Evolutionary conservation across 441 rosid genomes (phyloP).

Genomic region (Populus hybrid): DNA sequence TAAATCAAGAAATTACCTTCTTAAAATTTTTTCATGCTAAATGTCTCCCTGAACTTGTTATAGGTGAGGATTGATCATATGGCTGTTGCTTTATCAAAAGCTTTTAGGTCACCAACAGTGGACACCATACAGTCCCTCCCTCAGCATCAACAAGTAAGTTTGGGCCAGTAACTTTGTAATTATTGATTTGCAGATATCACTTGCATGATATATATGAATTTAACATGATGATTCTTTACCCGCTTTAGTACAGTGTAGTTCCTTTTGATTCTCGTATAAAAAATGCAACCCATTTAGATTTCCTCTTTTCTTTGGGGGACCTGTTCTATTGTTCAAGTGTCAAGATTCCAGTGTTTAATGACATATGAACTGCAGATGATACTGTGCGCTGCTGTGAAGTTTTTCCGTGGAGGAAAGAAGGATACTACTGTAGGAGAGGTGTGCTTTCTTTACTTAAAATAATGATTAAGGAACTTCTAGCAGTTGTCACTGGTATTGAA

Average conservation of each 20-base stretch:
- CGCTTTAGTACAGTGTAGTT: background rate
- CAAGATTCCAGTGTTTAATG: background rate
- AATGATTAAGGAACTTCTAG: too few species aligned
- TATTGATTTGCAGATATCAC: background rate
- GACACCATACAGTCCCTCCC: constrained; percentile 92
- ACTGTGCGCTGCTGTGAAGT: constrained; percentile 78
- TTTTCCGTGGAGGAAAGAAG: constrained; percentile 77
- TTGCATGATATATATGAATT: background rate
- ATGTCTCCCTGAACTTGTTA: constrained; percentile 6
- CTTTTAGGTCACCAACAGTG: constrained; percentile 68
- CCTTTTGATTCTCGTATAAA: background rate
- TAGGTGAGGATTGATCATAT: constrained; percentile 88
- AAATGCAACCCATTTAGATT: background rate
- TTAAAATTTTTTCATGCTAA: background rate
- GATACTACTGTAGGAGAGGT: background rate
- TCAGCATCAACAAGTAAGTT: constrained; percentile 91
- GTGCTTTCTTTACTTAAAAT: too few species aligned
- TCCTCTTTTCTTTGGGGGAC: background rate
- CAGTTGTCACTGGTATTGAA: too few species aligned
- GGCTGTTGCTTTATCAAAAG: constrained; percentile 79
- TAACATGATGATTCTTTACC: background rate
- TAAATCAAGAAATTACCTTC: too few species aligned
- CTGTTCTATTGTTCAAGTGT: background rate
- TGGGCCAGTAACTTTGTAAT: background rate
- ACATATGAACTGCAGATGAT: constrained; percentile 48